phyloP scores from a whole-genome alignment of 225 moss, liverwort and hornwort species.

The Antitrichia curtipendula region DNA sequence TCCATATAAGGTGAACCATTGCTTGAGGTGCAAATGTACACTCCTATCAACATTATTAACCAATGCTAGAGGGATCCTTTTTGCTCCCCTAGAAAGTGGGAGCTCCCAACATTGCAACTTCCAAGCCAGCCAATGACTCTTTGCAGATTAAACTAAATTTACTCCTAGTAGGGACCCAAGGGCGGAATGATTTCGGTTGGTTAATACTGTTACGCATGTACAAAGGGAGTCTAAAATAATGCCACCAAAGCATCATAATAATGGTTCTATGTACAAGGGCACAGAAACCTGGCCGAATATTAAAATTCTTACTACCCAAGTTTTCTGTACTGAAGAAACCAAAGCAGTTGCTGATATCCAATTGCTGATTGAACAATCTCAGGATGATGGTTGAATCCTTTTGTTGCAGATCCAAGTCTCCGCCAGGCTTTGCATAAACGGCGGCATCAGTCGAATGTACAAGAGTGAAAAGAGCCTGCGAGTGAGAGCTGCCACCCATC shows the following conservation, averaged over 20 bases:
- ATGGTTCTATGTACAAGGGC: constrained; percentile 5
- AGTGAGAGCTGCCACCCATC: neutral
- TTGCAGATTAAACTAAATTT: neutral
- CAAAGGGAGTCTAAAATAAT: neutral
- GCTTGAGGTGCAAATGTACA: neutral
- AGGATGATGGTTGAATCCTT: neutral
- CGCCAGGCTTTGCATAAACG: neutral
- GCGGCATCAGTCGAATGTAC: neutral
- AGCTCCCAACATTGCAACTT: fast-evolving
- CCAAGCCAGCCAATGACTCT: neutral
- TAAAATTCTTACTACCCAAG: neutral
- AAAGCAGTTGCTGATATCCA: neutral
- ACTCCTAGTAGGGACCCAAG: fast-evolving
- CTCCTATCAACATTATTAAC: neutral
- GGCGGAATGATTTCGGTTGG: neutral
- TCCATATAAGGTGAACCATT: neutral
- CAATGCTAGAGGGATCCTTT: fast-evolving
- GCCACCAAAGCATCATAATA: neutral
- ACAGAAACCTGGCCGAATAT: neutral
- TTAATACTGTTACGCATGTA: neutral
- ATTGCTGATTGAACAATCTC: neutral
- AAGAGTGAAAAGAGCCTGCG: neutral
- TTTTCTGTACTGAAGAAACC: constrained; percentile 6
- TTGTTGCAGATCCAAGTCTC: neutral
- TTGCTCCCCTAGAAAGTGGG: fast-evolving